phyloP scores from a whole-genome alignment of 306 rosid species.

The Acacia confusa region DNA sequence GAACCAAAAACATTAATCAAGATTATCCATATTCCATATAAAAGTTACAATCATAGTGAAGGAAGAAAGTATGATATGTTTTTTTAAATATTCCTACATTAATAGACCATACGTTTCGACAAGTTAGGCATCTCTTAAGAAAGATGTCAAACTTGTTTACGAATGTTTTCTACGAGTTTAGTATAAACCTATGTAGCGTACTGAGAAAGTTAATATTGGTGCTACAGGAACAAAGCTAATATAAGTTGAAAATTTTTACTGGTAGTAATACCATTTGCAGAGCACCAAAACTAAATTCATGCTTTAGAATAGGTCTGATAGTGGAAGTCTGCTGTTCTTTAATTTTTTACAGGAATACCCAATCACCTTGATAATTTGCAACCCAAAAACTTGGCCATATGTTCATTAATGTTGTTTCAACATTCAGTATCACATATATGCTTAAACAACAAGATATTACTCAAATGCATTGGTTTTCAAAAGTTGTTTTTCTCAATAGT shows the following conservation, averaged over 20 bases:
- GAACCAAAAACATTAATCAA: neutral
- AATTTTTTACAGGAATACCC: neutral
- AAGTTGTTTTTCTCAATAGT: neutral
- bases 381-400: neutral
- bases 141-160: neutral
- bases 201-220: constrained; percentile 1
- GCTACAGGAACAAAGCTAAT: constrained; percentile 1
- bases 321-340: constrained; percentile 1
- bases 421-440: neutral
- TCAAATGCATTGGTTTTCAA: neutral
- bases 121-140: neutral
- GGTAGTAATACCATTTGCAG: neutral
- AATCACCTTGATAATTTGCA: neutral
- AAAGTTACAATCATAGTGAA: neutral
- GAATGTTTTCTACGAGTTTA: neutral
- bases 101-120: neutral
- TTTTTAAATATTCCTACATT: constrained; percentile 4
- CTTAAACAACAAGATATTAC: neutral
- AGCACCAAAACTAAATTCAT: constrained; percentile 3
- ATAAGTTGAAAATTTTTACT: constrained; percentile 2
- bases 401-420: neutral
- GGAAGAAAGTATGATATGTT: neutral
- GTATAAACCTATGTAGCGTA: neutral
- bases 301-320: neutral
- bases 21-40: neutral